phyloP scores from a whole-genome alignment of 345 rosid species.

The Pseudoturritis turrita region DNA sequence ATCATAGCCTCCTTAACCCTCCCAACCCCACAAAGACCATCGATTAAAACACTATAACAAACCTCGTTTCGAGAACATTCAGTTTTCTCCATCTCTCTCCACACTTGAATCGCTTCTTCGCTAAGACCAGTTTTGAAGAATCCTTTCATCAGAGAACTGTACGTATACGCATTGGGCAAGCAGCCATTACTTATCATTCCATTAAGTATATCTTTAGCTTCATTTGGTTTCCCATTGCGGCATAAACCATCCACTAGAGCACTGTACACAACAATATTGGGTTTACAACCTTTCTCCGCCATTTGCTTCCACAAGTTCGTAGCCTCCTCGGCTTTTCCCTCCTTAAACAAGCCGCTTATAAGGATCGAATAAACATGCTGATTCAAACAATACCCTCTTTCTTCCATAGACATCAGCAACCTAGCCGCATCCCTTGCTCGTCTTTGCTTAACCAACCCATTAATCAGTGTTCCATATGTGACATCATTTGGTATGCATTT shows the following conservation, averaged over 20 bases:
- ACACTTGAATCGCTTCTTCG: constrained; percentile 64
- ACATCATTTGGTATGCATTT: constrained; percentile 77
- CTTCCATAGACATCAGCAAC: constrained; percentile 60
- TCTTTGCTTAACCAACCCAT: constrained; percentile 78
- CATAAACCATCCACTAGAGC: constrained; percentile 75
- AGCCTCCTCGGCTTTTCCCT: constrained; percentile 60
- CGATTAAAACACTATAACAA: constrained; percentile 70
- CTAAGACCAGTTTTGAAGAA: constrained; percentile 54
- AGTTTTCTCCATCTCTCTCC: constrained; percentile 58
- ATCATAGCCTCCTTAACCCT: constrained; percentile 58
- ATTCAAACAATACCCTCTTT: constrained; percentile 60
- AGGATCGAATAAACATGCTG: constrained; percentile 67
- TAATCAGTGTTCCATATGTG: constrained; percentile 72
- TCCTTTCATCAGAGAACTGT: constrained; percentile 88
- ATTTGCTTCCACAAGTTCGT: constrained; percentile 58
- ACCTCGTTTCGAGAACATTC: constrained; percentile 42
- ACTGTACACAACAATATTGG: constrained; percentile 65
- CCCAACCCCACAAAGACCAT: constrained; percentile 74
- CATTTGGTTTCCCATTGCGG: constrained; percentile 57
- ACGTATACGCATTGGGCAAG: constrained; percentile 72
- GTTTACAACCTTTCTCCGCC: constrained; percentile 48
- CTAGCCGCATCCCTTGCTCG: constrained; percentile 52
- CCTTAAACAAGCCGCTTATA: constrained; percentile 80
- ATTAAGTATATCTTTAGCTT: constrained; percentile 51
- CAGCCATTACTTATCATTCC: constrained; percentile 60